These are phyloP conservation scores for Stagonosporopsis vannaccii DNA, from an alignment of 2,329 filamentous ascomycete species.

Conservation along the genomic window DNA sequence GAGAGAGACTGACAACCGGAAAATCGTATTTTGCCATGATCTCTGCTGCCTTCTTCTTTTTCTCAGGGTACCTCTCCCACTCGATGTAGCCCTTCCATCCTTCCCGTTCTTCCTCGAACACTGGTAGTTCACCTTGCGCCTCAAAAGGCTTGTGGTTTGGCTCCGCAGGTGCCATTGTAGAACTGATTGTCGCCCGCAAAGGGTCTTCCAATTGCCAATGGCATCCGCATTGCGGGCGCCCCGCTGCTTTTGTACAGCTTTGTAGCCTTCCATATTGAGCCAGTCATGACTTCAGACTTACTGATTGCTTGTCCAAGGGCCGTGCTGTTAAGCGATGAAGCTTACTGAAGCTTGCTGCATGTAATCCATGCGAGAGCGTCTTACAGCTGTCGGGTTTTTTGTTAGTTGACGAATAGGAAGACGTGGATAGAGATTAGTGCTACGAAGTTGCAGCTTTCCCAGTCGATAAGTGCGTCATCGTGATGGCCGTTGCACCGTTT, in stretches of 20 bases:
- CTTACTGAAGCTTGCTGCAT: conserved; percentile 8
- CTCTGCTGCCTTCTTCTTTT: conserved; percentile 66
- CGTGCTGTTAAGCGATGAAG: conserved; percentile 8
- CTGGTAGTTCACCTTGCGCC: conserved; percentile 34
- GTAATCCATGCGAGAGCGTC: conserved; percentile 4
- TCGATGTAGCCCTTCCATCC: conserved; percentile 65
- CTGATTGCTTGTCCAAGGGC: conserved; percentile 1
- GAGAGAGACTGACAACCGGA: conserved; percentile 41
- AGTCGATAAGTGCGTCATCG: conserved; percentile 7
- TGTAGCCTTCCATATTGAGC: conserved; percentile 4
- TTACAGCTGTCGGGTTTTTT: not conserved
- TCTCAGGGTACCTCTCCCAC: conserved; percentile 64
- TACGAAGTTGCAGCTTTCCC: not conserved
- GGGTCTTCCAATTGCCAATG: not conserved
- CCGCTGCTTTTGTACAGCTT: conserved; percentile 5
- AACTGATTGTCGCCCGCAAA: not conserved
- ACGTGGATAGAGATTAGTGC: not conserved
- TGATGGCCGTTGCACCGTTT: conserved; percentile 13
- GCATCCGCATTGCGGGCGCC: not conserved
- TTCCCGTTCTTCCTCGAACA: conserved; percentile 54
- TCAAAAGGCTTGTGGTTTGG: conserved; percentile 40
- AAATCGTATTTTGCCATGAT: conserved; percentile 63
- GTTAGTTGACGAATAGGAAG: conserved; percentile 3
- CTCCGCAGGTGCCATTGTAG: conserved; percentile 43
- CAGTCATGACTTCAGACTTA: conserved; percentile 19